Base-by-base conservation (phyloP, 164 flowering plant species). In the Malania oleifera region DNA sequence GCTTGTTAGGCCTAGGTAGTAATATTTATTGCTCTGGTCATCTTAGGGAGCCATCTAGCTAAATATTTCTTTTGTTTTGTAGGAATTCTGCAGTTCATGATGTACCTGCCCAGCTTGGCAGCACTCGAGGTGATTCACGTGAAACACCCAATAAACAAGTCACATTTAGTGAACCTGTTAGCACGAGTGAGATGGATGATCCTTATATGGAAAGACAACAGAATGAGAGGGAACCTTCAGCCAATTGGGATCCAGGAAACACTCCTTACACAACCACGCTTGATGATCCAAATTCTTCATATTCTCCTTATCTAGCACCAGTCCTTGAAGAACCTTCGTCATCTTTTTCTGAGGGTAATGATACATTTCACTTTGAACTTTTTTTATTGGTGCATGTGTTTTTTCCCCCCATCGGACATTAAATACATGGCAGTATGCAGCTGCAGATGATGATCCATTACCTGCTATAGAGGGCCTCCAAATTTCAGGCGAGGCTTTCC, bases 311-410 rank as follows among this genome's bases (percentile, higher is more conserved):
- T 68, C 65, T 93, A 67, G 76, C 90, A 52, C 91, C 96, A 29
- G 99, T 88, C 61, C 83, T 80, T 43, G 99, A 93, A 79, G 99
- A 93, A 68, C 97, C 92, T 57, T 81, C 91, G 39, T 88, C 97
- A 54, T 93, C 99, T 27, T 84, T 75, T 71, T 93, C 99, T 57
- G 99, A 93, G 76, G 99, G 99, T 87, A 56, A 68, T 34, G 49
- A 34, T 41, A 14, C 18, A 24, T 27, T 45, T 18, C 43, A 23
- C 2, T 5, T 53, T 64, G 49, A 2, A 23, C 41, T 38, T 52
- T 35, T 24, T 19, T 19, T 54, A 28, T n/a, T 34, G 24, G 6
- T 35, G 51, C 26, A 35, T 45, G 28, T 64, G 48, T 26, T 12
- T 46, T 12, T 24, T 41, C 31, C 39, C 1, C 18, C 18, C 35